phyloP scores from a whole-genome alignment of 768 basidiomycete species.

The Crassisporium funariophilum region DNA sequence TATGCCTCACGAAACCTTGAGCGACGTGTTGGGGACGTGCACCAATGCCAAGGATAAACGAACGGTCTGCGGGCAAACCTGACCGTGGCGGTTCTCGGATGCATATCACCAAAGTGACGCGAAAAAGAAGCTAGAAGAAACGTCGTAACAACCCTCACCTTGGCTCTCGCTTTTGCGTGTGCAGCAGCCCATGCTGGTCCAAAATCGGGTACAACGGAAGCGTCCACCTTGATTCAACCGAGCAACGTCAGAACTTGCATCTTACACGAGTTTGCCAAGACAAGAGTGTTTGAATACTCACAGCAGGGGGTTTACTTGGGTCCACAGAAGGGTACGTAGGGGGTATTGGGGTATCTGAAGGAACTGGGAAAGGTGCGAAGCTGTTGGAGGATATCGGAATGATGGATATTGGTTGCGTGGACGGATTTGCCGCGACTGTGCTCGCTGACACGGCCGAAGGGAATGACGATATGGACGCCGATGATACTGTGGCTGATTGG shows the following conservation, averaged over 20 bases:
- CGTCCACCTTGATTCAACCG: conserved; percentile 32
- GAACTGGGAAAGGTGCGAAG: conserved; percentile 65
- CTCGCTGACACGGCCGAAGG: background rate
- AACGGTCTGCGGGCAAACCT: no score
- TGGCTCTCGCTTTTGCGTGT: conserved; percentile 55
- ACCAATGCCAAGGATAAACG: no score
- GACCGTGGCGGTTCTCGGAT: no score
- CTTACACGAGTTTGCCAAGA: background rate
- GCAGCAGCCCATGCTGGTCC: conserved; percentile 60
- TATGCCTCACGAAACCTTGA: no score
- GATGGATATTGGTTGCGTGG: background rate
- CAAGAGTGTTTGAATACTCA: conserved; percentile 31
- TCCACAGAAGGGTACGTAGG: conserved; percentile 56
- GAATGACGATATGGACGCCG: background rate
- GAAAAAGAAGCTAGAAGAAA: conserved; percentile 2
- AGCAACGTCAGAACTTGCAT: conserved; percentile 1
- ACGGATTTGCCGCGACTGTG: background rate
- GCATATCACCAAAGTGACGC: no score
- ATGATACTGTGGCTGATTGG: background rate
- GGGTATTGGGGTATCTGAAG: conserved; percentile 54
- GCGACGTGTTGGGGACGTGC: no score
- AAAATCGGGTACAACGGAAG: conserved; percentile 46
- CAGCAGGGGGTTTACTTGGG: conserved; percentile 59
- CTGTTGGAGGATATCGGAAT: conserved; percentile 2
- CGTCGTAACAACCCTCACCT: conserved; percentile 37